Evolutionary conservation across 1,139 yeast genomes (phyloP).

Genomic region (Suhomyces maxii): DNA sequence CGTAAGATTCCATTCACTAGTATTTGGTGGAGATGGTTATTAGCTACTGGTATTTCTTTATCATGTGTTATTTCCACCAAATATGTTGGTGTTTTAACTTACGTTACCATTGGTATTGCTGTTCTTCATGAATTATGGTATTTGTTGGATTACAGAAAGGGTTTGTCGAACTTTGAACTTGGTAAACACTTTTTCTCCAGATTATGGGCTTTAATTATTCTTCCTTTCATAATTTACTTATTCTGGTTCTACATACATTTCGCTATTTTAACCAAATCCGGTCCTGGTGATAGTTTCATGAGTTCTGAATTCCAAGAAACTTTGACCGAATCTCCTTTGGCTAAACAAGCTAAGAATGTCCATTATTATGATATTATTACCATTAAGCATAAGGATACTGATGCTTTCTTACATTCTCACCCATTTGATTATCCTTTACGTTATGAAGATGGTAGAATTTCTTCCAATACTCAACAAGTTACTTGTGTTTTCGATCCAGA

Average conservation of each 20-base stretch:
- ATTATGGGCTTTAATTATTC: conserved; percentile 65
- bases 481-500: conserved; percentile 56
- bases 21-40: conserved; percentile 88
- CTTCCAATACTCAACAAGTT: conserved; percentile 94
- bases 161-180: conserved; percentile 60
- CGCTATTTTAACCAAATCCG: conserved; percentile 74
- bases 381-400: conserved; percentile 73
- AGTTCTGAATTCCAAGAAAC: conserved; percentile 91
- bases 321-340: conserved; percentile 76
- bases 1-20: conserved; percentile 65
- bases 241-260: conserved; percentile 96
- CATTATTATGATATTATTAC: conserved; percentile 77
- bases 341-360: conserved; percentile 67
- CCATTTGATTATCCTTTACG: conserved; percentile 73
- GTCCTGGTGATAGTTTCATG: conserved; percentile 96
- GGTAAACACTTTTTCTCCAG: conserved; percentile 76
- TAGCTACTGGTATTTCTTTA: conserved; percentile 77
- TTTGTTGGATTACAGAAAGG: conserved; percentile 69
- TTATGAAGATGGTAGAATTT: conserved; percentile 93
- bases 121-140: conserved; percentile 87
- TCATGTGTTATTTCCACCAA: conserved; percentile 93
- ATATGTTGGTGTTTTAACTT: conserved; percentile 93
- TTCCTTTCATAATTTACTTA: conserved; percentile 82
- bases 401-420: conserved; percentile 81
- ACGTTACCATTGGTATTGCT: conserved; percentile 80